These are phyloP conservation scores for Colletotrichum sp. DNA, from an alignment of 2,329 filamentous ascomycete genomes.

Conservation along the genomic window DNA sequence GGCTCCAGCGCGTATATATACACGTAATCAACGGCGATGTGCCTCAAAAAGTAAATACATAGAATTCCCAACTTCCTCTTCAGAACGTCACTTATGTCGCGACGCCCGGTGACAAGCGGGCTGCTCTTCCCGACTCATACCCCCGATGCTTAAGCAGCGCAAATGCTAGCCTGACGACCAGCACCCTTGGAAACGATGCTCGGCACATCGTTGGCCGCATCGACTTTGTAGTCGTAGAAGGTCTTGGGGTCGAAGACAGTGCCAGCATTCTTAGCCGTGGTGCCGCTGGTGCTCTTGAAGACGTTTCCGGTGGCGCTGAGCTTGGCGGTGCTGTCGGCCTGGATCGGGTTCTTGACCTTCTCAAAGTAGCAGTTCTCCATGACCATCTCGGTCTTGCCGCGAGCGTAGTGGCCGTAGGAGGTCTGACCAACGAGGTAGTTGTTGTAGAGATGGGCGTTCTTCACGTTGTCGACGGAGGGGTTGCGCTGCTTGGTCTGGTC, in stretches of 20 bases:
- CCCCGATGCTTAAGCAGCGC: not conserved
- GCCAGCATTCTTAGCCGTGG: constrained; percentile 11
- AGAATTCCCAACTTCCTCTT: not conserved
- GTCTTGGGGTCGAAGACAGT: constrained; percentile 14
- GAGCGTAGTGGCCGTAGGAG: constrained; percentile 29
- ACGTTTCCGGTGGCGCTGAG: constrained; percentile 19
- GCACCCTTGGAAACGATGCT: constrained; percentile 22
- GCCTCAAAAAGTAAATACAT: constrained; percentile 7
- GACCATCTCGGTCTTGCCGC: constrained; percentile 26
- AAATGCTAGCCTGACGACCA: constrained; percentile 27
- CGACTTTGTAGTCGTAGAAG: constrained; percentile 21
- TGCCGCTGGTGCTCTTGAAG: constrained; percentile 15
- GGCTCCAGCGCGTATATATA: not conserved
- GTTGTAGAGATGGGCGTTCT: constrained; percentile 30
- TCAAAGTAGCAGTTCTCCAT: constrained; percentile 31
- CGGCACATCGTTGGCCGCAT: constrained; percentile 25
- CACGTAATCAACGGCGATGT: not conserved
- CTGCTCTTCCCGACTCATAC: not conserved
- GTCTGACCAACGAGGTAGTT: constrained; percentile 27
- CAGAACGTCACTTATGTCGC: not conserved
- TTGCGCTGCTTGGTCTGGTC: constrained; percentile 28
- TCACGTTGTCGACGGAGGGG: constrained; percentile 28
- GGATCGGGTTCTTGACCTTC: constrained; percentile 25
- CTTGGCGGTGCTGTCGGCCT: constrained; percentile 16
- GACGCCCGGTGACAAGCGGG: not conserved